Evolutionary conservation across 2,329 filamentous ascomycete genomes (phyloP), one percentile per base, ranked within the genome.

Genomic region (Arthrobotrys entomopaga): DNA sequence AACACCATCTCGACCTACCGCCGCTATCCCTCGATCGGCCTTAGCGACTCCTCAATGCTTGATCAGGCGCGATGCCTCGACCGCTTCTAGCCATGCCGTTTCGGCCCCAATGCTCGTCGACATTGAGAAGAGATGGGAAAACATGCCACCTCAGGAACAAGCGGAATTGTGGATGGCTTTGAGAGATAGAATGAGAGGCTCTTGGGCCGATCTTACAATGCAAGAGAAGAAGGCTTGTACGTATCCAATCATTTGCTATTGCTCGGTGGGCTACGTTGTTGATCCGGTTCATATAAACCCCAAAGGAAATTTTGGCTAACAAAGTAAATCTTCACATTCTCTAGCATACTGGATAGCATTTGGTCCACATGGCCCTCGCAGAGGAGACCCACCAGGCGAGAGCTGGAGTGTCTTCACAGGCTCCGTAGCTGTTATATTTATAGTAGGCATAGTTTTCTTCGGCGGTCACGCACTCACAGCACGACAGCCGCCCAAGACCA

Each of bases 71-170:
- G 63, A 74, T 60, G 56, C 70, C 38, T 67, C 71, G 4, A 70
- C 71, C 15, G 63, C 52, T 46, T 50, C 70, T 5, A 22, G 91
- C 79, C 93, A 97, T 83, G 93, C 94, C 82, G 96, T 99, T 84
- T 96, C 93, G 81, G 98, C 97, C 86, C 95, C 96, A 79, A 97
- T 92, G 72, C 88, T 99, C 81, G 91, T 92, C 84, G 93, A 96
- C 85, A 98, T 99, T 82, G 95, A 99, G 89, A 97, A 97, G 90
- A 88, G 95, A 86, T 99, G 95, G 95, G 95, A 99, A 86, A 88
- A 86, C 77, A 93, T 98, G 91, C 93, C 94, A 73, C 92, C 95
- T 77, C 93, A 97, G 87, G 95, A 99, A 88, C 95, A 99, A 89
- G 95, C 95, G 79, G 95, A 99, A 82, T 86, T 99, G 80, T 99